Base-by-base conservation (phyloP, 441 rosid genomes). In the Francoa sonchifolia region DNA sequence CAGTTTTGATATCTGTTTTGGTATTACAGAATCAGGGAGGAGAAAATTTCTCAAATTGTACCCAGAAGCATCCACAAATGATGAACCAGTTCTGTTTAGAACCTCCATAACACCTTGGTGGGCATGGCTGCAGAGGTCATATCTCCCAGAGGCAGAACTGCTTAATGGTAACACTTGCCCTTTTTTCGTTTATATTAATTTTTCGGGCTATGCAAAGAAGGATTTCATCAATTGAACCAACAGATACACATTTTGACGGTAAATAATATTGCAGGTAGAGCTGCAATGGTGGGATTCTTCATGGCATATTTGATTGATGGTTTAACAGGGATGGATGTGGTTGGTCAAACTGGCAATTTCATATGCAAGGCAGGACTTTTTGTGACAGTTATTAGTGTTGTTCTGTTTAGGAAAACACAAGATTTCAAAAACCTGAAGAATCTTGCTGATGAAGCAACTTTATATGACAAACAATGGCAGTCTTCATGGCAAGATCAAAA, bases 241-340 rank as follows among this genome's bases (percentile, higher is more conserved):
- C 8, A 4, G 1, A 17, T 37, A 19, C 37, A 29, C 9, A 33
- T 23, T 3, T 7, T n/a, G 10, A n/a, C 21, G 2, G 14, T 7
- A 38, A 8, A 9, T 40, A 12, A 10, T 13, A 9, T 42, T 37
- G 55, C 58, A 64, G 79, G 77, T 18, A 48, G 82, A 71, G 86
- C 79, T 38, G 79, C 86, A 15, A 73, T 64, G 86, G 34, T 68
- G 17, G 79, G 73, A 19, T 67, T 77, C 60, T 74, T 73, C 64
- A 52, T 47, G 55, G 61, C 71, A 1, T 69, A 60, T 32, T 5
- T 35, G 23, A 68, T 63, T 50, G 81, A 73, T 22, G 58, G 55
- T 16, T 47, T 68, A 47, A 66, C 74, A 2, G 74, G 81, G 39
- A 42, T 77, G 1, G 72, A 58, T 25, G 49, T 62, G 41, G 68